Evolutionary conservation across 768 basidiomycete genomes (phyloP).

Genomic region (Suillus sp.): DNA sequence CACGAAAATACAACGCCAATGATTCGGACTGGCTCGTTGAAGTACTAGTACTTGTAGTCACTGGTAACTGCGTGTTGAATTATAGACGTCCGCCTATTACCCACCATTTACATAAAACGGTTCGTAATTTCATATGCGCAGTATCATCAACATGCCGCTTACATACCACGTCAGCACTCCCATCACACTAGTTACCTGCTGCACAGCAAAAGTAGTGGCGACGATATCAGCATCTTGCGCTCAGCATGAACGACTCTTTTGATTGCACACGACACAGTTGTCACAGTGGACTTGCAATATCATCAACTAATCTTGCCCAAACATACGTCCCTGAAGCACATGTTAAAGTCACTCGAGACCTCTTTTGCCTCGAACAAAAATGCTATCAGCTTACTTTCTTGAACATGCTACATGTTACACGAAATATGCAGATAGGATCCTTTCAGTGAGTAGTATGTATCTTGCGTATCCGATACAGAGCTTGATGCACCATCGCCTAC

Average conservation of each 20-base stretch:
- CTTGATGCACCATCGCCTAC: background rate
- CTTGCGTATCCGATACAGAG: background rate
- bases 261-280: too few species aligned
- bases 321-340: background rate
- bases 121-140: too few species aligned
- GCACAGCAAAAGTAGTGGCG: too few species aligned
- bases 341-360: background rate
- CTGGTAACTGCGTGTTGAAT: background rate
- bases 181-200: too few species aligned
- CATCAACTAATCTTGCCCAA: background rate
- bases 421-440: background rate
- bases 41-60: background rate
- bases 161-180: too few species aligned
- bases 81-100: background rate
- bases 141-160: too few species aligned
- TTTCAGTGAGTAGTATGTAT: background rate
- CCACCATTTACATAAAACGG: too few species aligned
- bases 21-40: background rate
- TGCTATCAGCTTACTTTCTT: background rate
- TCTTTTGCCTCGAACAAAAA: background rate
- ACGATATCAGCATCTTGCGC: too few species aligned
- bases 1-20: background rate
- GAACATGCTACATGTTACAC: background rate
- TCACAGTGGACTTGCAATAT: background rate
- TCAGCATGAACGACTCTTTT: too few species aligned